Evolutionary conservation across 1,284 basidiomycete genomes (phyloP), one percentile per base, ranked within the genome.

Genomic region (Moesziomyces sp.): DNA sequence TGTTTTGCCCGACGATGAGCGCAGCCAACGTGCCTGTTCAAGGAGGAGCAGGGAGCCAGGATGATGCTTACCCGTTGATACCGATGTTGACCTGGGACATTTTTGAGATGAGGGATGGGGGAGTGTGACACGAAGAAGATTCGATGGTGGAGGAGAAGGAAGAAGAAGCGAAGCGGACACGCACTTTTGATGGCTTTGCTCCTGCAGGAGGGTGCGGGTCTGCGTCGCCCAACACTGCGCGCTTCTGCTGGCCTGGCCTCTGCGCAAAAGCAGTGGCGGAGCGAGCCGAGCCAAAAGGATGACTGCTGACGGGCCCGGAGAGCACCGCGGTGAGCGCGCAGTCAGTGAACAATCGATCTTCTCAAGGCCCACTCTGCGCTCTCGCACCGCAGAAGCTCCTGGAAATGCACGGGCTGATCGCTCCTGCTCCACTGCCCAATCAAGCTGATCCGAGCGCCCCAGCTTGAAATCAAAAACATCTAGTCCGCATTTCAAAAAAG

Each of bases 1-100:
- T 1, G 24, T 26, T 3, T 14, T 16, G 35, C 16, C 19, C 7
- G 21, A 19, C 18, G 18, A 30, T 13, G 52, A 7, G 0, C 14
- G 11, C 14, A 23, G 40, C 19, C 21, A 10, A 5, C 21, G 46
- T 10, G 3, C 5, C 14, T 2, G 42, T 19, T 9, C 5, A 42
- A 33, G 43, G n/a, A 16, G 21, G 26, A 45, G 21, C 16, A 18
- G 38, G 35, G 45, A 4, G 43, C 9, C 2, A 24, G 13, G 9
- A 13, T 4, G 50, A 61, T 23, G 54, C 78, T 79, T 75, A 79
- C 75, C 79, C 79, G 79, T 81, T 81, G 72, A 81, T 81, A 64
- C 79, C 79, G 58, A 81, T 72, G 58, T 68, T 62, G 58, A 79
- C 73, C 58, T 69, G 72, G 28, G 75, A 66, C 74, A 76, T 76